These are phyloP conservation scores for Fusarium sp. DNA, from an alignment of 2,329 filamentous ascomycete species.

Conservation along the genomic window DNA sequence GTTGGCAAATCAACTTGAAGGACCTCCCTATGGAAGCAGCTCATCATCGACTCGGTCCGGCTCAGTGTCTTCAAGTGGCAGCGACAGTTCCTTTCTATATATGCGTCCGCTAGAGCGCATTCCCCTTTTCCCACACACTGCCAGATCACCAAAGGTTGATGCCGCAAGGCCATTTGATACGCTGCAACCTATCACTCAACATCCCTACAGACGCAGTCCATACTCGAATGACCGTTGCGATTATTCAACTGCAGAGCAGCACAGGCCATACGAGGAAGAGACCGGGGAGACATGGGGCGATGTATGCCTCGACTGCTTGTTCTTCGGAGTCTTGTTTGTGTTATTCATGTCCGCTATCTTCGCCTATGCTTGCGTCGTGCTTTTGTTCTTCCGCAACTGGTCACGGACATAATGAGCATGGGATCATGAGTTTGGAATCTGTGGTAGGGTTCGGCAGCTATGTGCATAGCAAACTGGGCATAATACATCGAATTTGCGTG, in stretches of 20 bases:
- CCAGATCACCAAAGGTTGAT: neutral
- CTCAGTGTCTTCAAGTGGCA: neutral
- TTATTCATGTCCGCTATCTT: neutral
- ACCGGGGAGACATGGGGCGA: neutral
- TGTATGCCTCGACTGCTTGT: neutral
- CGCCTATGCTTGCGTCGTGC: neutral
- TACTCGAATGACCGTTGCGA: too few species aligned
- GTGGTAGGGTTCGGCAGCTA: neutral
- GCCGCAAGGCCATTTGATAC: neutral
- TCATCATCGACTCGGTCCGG: neutral
- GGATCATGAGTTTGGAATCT: neutral
- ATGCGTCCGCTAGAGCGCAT: neutral
- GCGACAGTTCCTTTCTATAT: neutral
- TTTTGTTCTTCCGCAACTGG: neutral
- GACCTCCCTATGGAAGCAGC: neutral
- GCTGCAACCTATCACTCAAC: neutral
- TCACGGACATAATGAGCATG: neutral
- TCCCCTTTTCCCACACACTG: neutral
- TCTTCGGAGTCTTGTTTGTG: neutral
- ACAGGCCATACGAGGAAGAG: neutral
- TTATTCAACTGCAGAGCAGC: neutral
- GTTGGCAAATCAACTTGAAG: neutral
- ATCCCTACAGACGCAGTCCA: neutral
- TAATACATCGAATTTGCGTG: neutral
- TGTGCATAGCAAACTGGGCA: neutral